Base-by-base conservation (phyloP, 1,139 yeast genomes). In the Pichia sp. region DNA sequence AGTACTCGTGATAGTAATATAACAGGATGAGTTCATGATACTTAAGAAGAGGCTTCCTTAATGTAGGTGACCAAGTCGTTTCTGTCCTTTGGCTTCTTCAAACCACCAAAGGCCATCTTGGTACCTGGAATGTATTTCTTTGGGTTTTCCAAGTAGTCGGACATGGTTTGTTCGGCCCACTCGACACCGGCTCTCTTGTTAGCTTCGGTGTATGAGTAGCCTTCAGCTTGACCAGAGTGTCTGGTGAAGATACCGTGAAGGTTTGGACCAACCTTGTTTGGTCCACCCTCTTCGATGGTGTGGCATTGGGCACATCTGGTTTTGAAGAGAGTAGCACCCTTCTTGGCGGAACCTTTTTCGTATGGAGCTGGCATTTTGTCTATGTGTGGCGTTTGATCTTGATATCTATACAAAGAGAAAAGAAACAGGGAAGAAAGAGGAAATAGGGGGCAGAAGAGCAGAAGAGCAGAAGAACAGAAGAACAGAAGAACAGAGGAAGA, bases 71-170 rank as follows among this genome's bases (percentile, higher is more conserved):
- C 78, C 75, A 93, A 81, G 75, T 93, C 98, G 79, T 90, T 88
- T 85, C 98, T 90, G 83, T 93, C 99, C 87, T 91, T 93, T 65
- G 92, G 85, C 85, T 93, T 93, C 93, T 93, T 93, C 77, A 93
- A 85, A 79, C 99, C 99, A 80, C 97, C 99, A 71, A 93, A 93
- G 64, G 99, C 99, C 99, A 93, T 93, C 87, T 93, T 93, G 80
- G 98, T 93, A 77, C 99, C 99, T 72, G 99, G 99, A 68, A 93
- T 91, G 81, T 91, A 93, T 82, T 93, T 93, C 96, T 93, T 93
- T 80, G 99, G 99, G 89, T 93, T 95, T 79, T 87, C 96, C 77
- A 93, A 85, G 85, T 93, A 93, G 75, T 88, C 96, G 68, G 86
- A 82, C 87, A 93, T 83, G 75, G 91, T 83, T 73, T 91, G 93